Evolutionary conservation across 1,284 basidiomycete species (phyloP).

Genomic region (Neonothopanus nambi): DNA sequence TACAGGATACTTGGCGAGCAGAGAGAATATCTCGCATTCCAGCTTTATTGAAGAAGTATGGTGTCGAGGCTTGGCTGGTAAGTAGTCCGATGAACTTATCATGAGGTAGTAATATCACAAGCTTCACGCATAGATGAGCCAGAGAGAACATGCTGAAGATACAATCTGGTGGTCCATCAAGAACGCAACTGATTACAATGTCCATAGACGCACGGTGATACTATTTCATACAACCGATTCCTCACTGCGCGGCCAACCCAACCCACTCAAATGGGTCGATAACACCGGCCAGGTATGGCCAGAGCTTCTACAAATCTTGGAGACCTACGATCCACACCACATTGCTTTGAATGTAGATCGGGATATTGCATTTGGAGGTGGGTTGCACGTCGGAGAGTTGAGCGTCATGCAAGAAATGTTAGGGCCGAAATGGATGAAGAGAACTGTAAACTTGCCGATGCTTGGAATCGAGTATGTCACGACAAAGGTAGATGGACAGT

Average conservation of each 20-base stretch:
- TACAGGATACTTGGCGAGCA: slow-evolving; percentile 45
- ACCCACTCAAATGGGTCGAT: slow-evolving; percentile 51
- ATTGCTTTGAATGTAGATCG: slow-evolving; percentile 50
- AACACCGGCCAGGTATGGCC: slow-evolving; percentile 53
- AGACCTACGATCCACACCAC: slow-evolving; percentile 35
- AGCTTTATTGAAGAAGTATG: slow-evolving; percentile 41
- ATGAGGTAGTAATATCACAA: too few species aligned
- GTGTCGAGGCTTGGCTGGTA: slow-evolving; percentile 46
- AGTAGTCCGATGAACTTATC: slow-evolving; percentile 12
- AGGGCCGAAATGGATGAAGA: slow-evolving; percentile 40
- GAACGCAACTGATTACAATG: slow-evolving; percentile 48
- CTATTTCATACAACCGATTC: slow-evolving; percentile 48
- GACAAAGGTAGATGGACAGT: slow-evolving; percentile 40
- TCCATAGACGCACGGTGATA: slow-evolving; percentile 49
- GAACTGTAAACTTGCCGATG: slow-evolving; percentile 43
- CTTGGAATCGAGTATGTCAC: slow-evolving; percentile 53
- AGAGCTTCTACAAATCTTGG: slow-evolving; percentile 38
- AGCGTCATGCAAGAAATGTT: slow-evolving; percentile 38
- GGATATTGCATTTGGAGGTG: slow-evolving; percentile 50
- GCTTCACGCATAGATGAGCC: slow-evolving; percentile 38
- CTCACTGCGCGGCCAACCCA: slow-evolving; percentile 34
- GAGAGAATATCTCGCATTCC: slow-evolving; percentile 44
- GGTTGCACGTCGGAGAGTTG: slow-evolving; percentile 51
- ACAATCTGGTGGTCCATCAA: slow-evolving; percentile 55
- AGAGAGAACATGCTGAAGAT: slow-evolving; percentile 56